Conservation (phyloP, 208 protist genomes). For the Trypanosoma congolense region DNA sequence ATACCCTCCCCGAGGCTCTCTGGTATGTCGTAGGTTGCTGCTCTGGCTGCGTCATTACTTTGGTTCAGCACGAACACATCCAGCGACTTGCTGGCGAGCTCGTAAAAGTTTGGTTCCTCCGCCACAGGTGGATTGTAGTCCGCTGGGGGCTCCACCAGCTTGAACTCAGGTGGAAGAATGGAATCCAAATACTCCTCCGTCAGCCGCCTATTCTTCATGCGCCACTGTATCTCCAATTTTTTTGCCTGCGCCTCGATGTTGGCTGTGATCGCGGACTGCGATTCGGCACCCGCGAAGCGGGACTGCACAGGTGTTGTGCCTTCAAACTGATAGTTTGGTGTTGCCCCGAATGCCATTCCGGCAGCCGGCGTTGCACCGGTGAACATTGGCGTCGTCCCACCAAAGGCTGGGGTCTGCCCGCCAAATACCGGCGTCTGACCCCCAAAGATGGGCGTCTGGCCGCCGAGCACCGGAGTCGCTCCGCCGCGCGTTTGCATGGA, state of each 20-base stretch:
- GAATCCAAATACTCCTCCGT: constrained; percentile 74
- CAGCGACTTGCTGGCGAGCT: constrained; percentile 61
- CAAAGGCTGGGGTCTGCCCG: constrained; percentile 35
- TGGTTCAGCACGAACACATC: constrained; percentile 46
- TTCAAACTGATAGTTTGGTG: constrained; percentile 88
- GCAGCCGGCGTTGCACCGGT: constrained; percentile 28
- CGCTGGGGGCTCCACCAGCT: constrained; percentile 56
- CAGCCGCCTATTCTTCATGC: constrained; percentile 76
- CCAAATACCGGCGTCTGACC: constrained; percentile 22
- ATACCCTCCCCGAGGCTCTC: constrained; percentile 87
- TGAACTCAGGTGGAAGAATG: constrained; percentile 66
- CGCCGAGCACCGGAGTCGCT: constrained; percentile 21
- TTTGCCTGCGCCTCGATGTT: constrained; percentile 74
- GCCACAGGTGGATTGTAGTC: constrained; percentile 77
- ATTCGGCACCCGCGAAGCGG: constrained; percentile 51
- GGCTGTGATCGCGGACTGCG: constrained; percentile 57
- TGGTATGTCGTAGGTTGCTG: constrained; percentile 76
- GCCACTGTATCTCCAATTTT: constrained; percentile 79
- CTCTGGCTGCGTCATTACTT: constrained; percentile 25
- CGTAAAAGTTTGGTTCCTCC: constrained; percentile 89
- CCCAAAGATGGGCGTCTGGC: constrained; percentile 43
- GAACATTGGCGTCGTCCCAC: constrained; percentile 27
- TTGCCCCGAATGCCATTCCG: constrained; percentile 47
- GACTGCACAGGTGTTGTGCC: constrained; percentile 80
- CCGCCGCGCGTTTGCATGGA: constrained; percentile 17